Base-by-base conservation (phyloP, 441 rosid species). In the Brassica hybrid region DNA sequence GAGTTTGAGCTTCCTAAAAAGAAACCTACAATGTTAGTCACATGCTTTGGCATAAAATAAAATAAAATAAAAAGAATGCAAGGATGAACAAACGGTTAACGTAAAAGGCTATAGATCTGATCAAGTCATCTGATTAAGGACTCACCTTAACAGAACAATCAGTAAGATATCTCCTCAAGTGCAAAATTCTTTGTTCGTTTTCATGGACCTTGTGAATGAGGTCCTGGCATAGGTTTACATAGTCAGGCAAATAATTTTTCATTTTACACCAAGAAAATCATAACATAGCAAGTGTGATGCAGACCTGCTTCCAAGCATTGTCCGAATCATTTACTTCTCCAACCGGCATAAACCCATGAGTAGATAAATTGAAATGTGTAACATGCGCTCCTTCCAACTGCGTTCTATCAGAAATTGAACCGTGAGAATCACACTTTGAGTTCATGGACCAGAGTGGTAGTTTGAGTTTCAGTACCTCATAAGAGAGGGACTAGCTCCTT, bases 1-100 rank as follows among this genome's bases (percentile, higher is more conserved):
- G 87, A 82, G 88, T 85, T 86, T 89, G 94, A 32, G 97, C 88
- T 89, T 91, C 98, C 98, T 92, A n/a, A 76, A 21, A 83, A 48
- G 74, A 78, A n/a, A 69, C 57, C 38, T 36, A 65, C 74, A 65
- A 16, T 36, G 77, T 83, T 56, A 77, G 74, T 66, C 67, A 79
- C 52, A 76, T 30, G 50, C 66, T 54, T 7, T 72, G 48, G 34
- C 69, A 43, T 52, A 14, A 19, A 27, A 41, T 76, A 67, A 72
- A 81, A 36, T n/a, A n/a, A n/a, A n/a, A n/a, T n/a, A n/a, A n/a
- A n/a, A n/a, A n/a, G n/a, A n/a, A n/a, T n/a, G n/a, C n/a, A n/a
- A n/a, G n/a, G n/a, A n/a, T n/a, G n/a, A n/a, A n/a, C n/a, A n/a
- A n/a, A n/a, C n/a, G n/a, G n/a, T n/a, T n/a, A n/a, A n/a, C n/a